phyloP scores from a whole-genome alignment of 176 grass and related monocot genomes.

The Oryza longistaminata region DNA sequence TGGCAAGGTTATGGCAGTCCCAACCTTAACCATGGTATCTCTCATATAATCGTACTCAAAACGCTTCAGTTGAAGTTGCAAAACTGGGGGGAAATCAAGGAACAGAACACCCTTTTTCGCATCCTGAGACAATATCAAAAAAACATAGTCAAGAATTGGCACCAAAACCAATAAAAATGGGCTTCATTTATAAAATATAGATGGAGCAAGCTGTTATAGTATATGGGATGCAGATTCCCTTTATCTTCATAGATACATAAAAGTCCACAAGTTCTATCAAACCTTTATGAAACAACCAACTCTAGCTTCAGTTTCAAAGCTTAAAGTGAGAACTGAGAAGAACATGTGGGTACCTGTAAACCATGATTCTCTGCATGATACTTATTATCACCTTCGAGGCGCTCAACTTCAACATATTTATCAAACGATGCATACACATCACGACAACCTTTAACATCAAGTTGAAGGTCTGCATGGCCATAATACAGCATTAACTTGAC shows the following conservation, averaged over 20 bases:
- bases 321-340: neutral
- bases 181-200: constrained; percentile 11
- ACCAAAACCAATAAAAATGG: constrained; percentile 12
- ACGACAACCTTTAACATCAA: constrained; percentile 89
- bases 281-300: constrained; percentile 12
- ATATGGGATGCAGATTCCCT: constrained; percentile 7
- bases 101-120: constrained; percentile 90
- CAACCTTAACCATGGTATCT: constrained; percentile 90
- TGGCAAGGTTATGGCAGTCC: constrained; percentile 21
- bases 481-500: constrained; percentile 13
- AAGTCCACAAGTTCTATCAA: constrained; percentile 10
- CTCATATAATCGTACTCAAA: constrained; percentile 92
- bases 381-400: constrained; percentile 90
- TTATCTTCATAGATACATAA: neutral
- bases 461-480: constrained; percentile 75
- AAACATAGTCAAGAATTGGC: constrained; percentile 33
- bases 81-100: constrained; percentile 86
- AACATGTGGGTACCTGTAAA: constrained; percentile 59
- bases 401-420: constrained; percentile 98
- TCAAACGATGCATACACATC: constrained; percentile 89
- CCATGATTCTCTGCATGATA: constrained; percentile 86
- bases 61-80: constrained; percentile 94
- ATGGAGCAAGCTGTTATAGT: neutral
- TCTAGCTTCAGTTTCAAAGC: constrained; percentile 3
- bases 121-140: constrained; percentile 60